A percentile compares a stretch with the other conserved stretches of the same genome.
phyloP scores from a whole-genome alignment of 2,329 filamentous ascomycete species.

The Pestalotiopsis fici region DNA sequence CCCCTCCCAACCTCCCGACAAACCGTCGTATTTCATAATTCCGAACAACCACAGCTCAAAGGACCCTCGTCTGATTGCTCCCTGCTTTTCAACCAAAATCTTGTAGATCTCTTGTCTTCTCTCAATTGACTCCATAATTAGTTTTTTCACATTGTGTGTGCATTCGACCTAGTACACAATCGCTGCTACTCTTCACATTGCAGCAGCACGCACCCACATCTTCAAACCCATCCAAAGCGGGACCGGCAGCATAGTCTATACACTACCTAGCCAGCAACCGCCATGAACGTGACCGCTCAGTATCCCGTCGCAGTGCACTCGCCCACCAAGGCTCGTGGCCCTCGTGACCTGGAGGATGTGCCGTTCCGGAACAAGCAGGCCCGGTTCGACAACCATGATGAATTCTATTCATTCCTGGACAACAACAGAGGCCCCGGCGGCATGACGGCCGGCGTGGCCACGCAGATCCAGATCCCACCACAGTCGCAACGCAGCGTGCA shows the following conservation, averaged over 20 bases:
- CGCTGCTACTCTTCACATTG: too few relatives aligned
- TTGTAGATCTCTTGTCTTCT: neutral
- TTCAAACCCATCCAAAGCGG: neutral
- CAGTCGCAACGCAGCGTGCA: slow-evolving; percentile 8
- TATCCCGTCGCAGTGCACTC: slow-evolving; percentile 16
- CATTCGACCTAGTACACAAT: neutral
- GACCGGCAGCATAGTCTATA: neutral
- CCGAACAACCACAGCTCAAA: neutral
- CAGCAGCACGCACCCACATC: neutral
- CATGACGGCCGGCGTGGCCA: slow-evolving; percentile 8
- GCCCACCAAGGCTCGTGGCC: slow-evolving; percentile 17
- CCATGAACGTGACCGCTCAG: slow-evolving; percentile 6
- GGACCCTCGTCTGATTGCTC: neutral
- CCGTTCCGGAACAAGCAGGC: slow-evolving; percentile 13
- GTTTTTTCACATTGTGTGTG: neutral
- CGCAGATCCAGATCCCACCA: slow-evolving; percentile 12
- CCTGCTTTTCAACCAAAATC: neutral
- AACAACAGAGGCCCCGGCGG: slow-evolving; percentile 22
- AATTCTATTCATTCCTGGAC: slow-evolving; percentile 32
- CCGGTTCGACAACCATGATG: slow-evolving; percentile 30
- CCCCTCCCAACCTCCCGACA: neutral
- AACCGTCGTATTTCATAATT: neutral
- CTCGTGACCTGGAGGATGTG: slow-evolving; percentile 22
- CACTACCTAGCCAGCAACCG: neutral
- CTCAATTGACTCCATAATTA: neutral